These are phyloP conservation scores for Candida railenensis DNA, from an alignment of 805 yeast genomes.

Conservation along the genomic window DNA sequence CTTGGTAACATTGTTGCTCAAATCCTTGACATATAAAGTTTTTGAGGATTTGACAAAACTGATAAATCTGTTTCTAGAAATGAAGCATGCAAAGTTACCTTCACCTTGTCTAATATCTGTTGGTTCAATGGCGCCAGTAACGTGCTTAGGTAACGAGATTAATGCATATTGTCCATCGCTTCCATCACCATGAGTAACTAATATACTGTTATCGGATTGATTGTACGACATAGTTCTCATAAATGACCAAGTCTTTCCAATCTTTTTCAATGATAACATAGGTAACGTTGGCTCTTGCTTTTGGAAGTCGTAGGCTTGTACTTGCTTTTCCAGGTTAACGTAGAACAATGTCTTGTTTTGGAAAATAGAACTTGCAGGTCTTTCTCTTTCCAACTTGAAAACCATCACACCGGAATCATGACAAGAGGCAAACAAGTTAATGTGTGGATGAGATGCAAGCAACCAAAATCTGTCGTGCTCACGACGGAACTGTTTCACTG, in stretches of 20 bases:
- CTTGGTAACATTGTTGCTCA: conserved; percentile 80
- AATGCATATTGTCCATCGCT: conserved; percentile 55
- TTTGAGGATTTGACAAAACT: conserved; percentile 65
- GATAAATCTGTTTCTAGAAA: conserved; percentile 92
- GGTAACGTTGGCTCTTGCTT: conserved; percentile 69
- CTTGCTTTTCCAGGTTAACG: conserved; percentile 81
- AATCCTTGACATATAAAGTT: conserved; percentile 78
- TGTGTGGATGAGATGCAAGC: conserved; percentile 81
- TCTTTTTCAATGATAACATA: conserved; percentile 75
- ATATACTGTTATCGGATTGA: conserved; percentile 84
- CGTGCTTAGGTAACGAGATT: conserved; percentile 77
- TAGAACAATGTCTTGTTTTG: conserved; percentile 71
- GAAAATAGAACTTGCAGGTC: conserved; percentile 80
- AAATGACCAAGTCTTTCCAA: conserved; percentile 84
- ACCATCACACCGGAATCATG: conserved; percentile 98
- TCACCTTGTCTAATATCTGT: conserved; percentile 74
- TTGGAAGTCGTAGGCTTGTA: conserved; percentile 73
- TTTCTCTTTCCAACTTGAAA: conserved; percentile 94
- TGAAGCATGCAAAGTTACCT: conserved; percentile 84
- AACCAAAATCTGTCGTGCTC: conserved; percentile 96
- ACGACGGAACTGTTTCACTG: conserved; percentile 90
- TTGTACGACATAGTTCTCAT: conserved; percentile 84
- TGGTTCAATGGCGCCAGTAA: conserved; percentile 93
- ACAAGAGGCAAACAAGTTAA: conserved; percentile 92
- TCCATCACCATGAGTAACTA: conserved; percentile 74